Base-by-base conservation (phyloP, 192 early-diverging fungal species). In the Dimargaris cristalligena region DNA sequence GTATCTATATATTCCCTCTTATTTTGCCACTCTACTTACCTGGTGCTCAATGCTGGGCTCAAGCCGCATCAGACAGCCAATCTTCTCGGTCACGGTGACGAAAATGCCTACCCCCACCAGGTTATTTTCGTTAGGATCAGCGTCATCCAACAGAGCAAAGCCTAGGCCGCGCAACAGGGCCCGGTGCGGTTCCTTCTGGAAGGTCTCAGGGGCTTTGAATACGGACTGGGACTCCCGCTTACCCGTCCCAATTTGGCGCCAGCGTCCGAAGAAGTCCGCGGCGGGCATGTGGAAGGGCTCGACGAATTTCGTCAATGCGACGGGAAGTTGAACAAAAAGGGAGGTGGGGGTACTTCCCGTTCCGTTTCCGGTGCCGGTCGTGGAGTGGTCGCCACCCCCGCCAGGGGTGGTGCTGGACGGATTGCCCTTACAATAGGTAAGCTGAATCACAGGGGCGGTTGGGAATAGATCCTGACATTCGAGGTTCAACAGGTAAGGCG, bases 51-150 rank as follows among this genome's bases (percentile, higher is more conserved):
- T 65, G 63, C 89, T 94, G 18, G 84, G 82, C 67, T 99, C 96
- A 22, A 97, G 65, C 26, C 96, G 75, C 63, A 91, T 64, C 55
- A 99, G 72, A 69, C 89, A 91, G 33, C 91, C 92, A 18, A 74
- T 72, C 23, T 64, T 65, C 41, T 80, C 76, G 22, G 86, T 74
- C 57, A 80, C 83, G 44, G 91, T 83, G 2, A 52, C 50, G 30
- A 52, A 26, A 45, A 99, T 89, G 49, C 88, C 89, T 0, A 90
- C 91, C 11, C 82, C 89, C 4, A 95, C 91, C 60, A 90, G 67
- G 63, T 97, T 98, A 66, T 79, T 79, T 2, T 86, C 82, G 60
- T 88, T 94, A 4, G 89, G 87, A 67, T 98, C 95, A 13, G 90
- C 83, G 23, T 78, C 84, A 28, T 86, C 73, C 44, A 93, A 77